Base-by-base conservation (phyloP, 202 grass and related monocot species). In the Bolboschoenoplectus hybrid region DNA sequence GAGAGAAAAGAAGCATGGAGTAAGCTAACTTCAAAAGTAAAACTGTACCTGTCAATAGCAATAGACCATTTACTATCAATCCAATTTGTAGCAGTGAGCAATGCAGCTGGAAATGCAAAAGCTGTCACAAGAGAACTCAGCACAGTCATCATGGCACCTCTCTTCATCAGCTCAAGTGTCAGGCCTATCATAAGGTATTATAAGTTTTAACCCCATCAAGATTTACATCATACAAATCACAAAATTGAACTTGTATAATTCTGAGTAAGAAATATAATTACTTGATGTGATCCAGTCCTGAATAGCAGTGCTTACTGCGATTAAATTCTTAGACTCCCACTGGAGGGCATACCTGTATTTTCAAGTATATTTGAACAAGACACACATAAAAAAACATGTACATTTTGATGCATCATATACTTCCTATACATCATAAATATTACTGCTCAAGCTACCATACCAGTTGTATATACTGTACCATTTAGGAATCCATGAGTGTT, bases 261-360 rank as follows among this genome's bases (percentile, higher is more conserved):
- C 74, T 69, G 36, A 83, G 60, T 85, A 80, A 68, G 46, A 84
- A 41, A 17, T 69, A 89, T 44, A 77, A 89, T 91, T 95, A 92
- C 95, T 97, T 92, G 93, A 95, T 88, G 95, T 95, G 63, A 97
- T 85, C 95, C 95, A 97, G 84, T 97, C 95, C 89, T 95, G 95
- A 89, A 95, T 95, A 69, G 95, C 95, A 53, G 91, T 95, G 82
- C 95, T 95, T 74, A 97, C 85, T 49, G 95, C 87, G 82, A 97
- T 97, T 88, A 97, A 81, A 85, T 93, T 92, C 71, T 95, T 92
- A 79, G 91, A 93, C 79, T 97, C 95, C 95, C 95, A 95, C 38
- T 92, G 89, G 66, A 97, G 89, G 71, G 81, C 91, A 58, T 97
- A 97, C 79, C 95, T 97, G 90, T 65, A 36, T 89, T 62, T 87